Percentiles rank a stretch among this genome's conserved stretches.
phyloP scores from a whole-genome alignment of 768 basidiomycete genomes.

The Daedalea quercina region DNA sequence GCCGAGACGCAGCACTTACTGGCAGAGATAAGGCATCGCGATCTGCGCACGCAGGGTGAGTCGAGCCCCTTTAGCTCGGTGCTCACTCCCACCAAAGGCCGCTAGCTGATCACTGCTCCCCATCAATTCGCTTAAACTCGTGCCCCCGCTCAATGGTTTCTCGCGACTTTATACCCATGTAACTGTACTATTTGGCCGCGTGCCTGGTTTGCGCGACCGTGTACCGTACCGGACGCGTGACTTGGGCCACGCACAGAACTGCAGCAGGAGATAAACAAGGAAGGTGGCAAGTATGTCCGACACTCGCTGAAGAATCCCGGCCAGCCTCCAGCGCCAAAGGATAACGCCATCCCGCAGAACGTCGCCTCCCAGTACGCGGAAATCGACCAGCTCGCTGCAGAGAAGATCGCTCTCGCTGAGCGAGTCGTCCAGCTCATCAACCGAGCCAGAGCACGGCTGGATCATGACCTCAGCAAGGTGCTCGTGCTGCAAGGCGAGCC shows the following conservation, averaged over 20 bases:
- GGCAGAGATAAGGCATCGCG: conserved; percentile 41
- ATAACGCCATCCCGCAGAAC: conserved; percentile 29
- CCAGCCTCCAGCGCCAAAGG: conserved; percentile 23
- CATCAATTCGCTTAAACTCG: neutral
- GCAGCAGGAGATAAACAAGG: conserved; percentile 37
- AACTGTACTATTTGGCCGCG: neutral
- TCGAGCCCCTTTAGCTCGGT: neutral
- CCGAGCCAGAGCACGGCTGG: conserved; percentile 40
- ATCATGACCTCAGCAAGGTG: conserved; percentile 38
- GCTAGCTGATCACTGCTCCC: neutral
- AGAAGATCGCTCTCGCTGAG: conserved; percentile 38
- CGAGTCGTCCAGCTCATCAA: conserved; percentile 38
- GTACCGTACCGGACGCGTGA: neutral
- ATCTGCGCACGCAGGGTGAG: conserved; percentile 35
- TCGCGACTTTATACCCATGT: neutral
- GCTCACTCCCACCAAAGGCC: neutral
- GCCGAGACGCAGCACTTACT: conserved; percentile 41
- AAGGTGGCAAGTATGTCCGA: conserved; percentile 37
- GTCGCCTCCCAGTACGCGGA: conserved; percentile 24
- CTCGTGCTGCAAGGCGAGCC: conserved; percentile 38
- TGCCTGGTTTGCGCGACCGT: neutral
- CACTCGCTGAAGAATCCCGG: conserved; percentile 25
- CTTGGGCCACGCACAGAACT: conserved; percentile 26
- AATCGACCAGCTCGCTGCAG: conserved; percentile 29
- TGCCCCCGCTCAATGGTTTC: neutral